Evolutionary conservation across 805 yeast genomes (phyloP), one percentile per base, ranked within the genome.

Genomic region (Starmera pachycereana): DNA sequence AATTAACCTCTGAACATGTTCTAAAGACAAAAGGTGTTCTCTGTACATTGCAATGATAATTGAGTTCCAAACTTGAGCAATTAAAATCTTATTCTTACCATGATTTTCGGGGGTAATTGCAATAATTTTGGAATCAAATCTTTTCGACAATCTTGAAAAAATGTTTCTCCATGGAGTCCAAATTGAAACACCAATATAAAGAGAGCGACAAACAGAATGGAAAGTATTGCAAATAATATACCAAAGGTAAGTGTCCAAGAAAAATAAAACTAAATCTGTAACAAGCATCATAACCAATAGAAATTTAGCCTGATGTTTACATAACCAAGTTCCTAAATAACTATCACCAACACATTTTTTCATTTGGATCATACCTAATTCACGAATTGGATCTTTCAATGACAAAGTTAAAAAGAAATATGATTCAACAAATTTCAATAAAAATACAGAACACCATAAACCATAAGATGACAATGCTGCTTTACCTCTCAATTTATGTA

Each of bases 31-130:
- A 62, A 92, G 70, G 64, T 92, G 99, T 66, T 94, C 99, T 69
- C 99, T 86, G 76, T 92, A 94, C 98, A 92, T 94, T 40, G 97
- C 86, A 54, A 92, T 89, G 47, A 92, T 90, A 61, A 92, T 82
- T 36, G 97, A 97, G 61, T 92, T 92, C 99, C 98, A 92, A 50
- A 92, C 87, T 68, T 92, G 98, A 28, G 97, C 87, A 52, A 94
- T 90, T 60, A 92, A 73, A 44, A 89, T 95, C 75, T 92, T 92
- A 46, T 97, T 97, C 66, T 90, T 89, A 68, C 89, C 87, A 67
- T 88, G 88, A 58, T 86, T 87, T 65, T 90, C 97, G 94, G 94
- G 56, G 1, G 52, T 47, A 0, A 53, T 37, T 0, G 56, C 53
- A 49, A 86, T 60, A 2, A 87, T 65, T 50, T 86, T 85, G 10